These are phyloP conservation scores for Acrodontium crateriforme DNA, from an alignment of 2,329 filamentous ascomycete species.

Conservation along the genomic window DNA sequence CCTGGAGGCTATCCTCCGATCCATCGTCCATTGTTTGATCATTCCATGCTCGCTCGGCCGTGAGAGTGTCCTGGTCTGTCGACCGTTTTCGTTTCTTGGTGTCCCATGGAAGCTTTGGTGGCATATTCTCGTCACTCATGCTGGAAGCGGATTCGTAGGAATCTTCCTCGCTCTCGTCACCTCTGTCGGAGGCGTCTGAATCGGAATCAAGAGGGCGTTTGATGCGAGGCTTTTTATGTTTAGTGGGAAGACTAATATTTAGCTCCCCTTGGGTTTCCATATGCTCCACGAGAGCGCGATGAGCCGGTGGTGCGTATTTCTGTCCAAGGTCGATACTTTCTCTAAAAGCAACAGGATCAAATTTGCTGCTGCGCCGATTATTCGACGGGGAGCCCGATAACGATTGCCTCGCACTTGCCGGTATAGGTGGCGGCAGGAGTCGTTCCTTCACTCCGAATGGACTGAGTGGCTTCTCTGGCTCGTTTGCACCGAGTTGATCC, in stretches of 20 bases:
- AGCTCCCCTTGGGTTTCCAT: too few species aligned
- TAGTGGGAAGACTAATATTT: conserved; percentile 5
- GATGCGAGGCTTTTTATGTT: conserved; percentile 5
- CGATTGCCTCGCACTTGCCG: conserved; percentile 10
- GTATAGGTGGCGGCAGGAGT: conserved; percentile 31
- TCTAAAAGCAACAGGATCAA: conserved; percentile 39
- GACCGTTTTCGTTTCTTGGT: conserved; percentile 16
- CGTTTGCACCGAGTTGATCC: too few species aligned
- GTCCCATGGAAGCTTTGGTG: conserved; percentile 13
- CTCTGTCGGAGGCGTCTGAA: conserved; percentile 1
- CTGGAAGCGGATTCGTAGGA: conserved; percentile 11
- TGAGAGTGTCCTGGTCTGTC: conserved; percentile 1
- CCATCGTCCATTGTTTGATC: neutral
- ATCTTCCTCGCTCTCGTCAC: conserved; percentile 15
- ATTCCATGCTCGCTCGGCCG: neutral
- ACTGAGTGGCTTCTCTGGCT: conserved; percentile 20
- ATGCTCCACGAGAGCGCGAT: too few species aligned
- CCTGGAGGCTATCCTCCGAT: neutral
- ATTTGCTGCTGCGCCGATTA: conserved; percentile 28
- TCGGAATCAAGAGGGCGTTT: conserved; percentile 1
- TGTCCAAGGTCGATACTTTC: conserved; percentile 34
- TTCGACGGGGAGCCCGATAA: neutral
- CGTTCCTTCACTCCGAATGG: conserved; percentile 31
- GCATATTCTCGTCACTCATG: conserved; percentile 9
- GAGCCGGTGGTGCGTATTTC: conserved; percentile 33